phyloP scores from a whole-genome alignment of 768 basidiomycete species.

The Boletus reticulatus region DNA sequence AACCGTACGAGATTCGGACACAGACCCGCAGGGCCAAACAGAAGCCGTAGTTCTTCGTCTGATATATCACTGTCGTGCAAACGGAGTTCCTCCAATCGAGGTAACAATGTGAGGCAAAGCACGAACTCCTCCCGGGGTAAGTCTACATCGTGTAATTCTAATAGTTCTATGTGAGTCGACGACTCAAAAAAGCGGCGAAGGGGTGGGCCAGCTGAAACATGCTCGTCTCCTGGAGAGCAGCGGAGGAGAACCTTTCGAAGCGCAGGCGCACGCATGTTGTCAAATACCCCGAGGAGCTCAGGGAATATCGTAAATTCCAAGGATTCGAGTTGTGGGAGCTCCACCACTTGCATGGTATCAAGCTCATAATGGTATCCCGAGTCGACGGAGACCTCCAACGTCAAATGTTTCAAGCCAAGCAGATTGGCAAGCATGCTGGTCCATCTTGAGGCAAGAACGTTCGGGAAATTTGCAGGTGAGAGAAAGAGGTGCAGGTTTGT shows the following conservation, averaged over 20 bases:
- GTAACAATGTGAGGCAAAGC: conserved; percentile 35
- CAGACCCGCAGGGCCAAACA: conserved; percentile 38
- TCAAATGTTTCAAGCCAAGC: conserved; percentile 39
- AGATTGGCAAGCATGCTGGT: conserved; percentile 37
- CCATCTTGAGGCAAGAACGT: conserved; percentile 25
- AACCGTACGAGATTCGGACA: conserved; percentile 49
- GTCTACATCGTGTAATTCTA: conserved; percentile 52
- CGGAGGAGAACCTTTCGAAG: conserved; percentile 41
- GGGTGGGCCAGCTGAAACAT: conserved; percentile 24
- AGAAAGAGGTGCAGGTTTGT: conserved; percentile 36
- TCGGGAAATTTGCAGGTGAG: conserved; percentile 17
- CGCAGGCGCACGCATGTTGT: conserved; percentile 33
- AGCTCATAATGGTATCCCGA: conserved; percentile 25
- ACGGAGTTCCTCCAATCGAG: conserved; percentile 45
- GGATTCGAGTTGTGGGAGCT: conserved; percentile 27
- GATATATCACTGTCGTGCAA: conserved; percentile 60
- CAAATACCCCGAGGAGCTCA: conserved; percentile 27
- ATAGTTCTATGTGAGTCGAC: conserved; percentile 35
- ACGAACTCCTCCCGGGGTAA: conserved; percentile 38
- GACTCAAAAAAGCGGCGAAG: conserved; percentile 30
- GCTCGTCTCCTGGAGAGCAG: conserved; percentile 26
- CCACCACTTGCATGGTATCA: conserved; percentile 8
- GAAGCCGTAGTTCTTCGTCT: conserved; percentile 39
- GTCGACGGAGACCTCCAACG: conserved; percentile 36
- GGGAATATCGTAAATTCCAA: conserved; percentile 32